Percentiles rank a stretch among this genome's conserved stretches.
Conservation (phyloP, 1,284 basidiomycete species). For the Cryptococcus sp. region DNA sequence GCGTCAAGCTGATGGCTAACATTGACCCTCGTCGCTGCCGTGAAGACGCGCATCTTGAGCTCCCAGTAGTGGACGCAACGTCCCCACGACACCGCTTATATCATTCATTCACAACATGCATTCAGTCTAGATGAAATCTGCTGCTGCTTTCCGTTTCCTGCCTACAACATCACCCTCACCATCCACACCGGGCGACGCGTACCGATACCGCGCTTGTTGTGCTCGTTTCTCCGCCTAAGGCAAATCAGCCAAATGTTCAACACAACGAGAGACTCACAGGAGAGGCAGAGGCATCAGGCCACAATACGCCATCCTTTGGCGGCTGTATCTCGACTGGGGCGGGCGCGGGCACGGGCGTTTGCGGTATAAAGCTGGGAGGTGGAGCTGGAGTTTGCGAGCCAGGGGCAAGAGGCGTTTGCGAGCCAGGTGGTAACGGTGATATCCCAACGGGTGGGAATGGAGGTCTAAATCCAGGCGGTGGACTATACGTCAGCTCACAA, state of each 20-base stretch:
- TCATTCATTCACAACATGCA: neutral
- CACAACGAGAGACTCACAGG: slow-evolving; percentile 34
- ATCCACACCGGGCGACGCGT: slow-evolving; percentile 51
- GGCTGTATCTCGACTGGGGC: slow-evolving; percentile 30
- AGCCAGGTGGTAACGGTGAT: slow-evolving; percentile 38
- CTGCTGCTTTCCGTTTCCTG: slow-evolving; percentile 53
- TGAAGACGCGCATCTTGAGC: too few relatives aligned
- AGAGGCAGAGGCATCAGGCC: slow-evolving; percentile 49
- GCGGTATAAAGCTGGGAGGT: slow-evolving; percentile 26
- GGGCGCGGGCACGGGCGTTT: slow-evolving; percentile 9
- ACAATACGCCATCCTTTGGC: slow-evolving; percentile 52
- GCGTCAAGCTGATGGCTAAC: too few relatives aligned
- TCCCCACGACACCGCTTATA: neutral
- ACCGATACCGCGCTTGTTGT: slow-evolving; percentile 70
- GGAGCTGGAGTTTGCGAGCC: slow-evolving; percentile 20
- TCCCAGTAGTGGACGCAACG: too few relatives aligned
- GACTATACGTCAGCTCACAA: slow-evolving; percentile 21
- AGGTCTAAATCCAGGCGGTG: slow-evolving; percentile 41
- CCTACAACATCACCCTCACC: slow-evolving; percentile 24
- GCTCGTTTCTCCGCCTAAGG: slow-evolving; percentile 67
- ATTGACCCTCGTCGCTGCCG: too few relatives aligned
- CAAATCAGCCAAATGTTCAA: slow-evolving; percentile 6
- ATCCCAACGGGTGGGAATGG: slow-evolving; percentile 33
- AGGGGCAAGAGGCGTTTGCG: slow-evolving; percentile 23
- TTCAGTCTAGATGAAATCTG: slow-evolving; percentile 48